Base-by-base conservation (phyloP, 2,329 filamentous ascomycete species). In the Ceratocystis papillata region DNA sequence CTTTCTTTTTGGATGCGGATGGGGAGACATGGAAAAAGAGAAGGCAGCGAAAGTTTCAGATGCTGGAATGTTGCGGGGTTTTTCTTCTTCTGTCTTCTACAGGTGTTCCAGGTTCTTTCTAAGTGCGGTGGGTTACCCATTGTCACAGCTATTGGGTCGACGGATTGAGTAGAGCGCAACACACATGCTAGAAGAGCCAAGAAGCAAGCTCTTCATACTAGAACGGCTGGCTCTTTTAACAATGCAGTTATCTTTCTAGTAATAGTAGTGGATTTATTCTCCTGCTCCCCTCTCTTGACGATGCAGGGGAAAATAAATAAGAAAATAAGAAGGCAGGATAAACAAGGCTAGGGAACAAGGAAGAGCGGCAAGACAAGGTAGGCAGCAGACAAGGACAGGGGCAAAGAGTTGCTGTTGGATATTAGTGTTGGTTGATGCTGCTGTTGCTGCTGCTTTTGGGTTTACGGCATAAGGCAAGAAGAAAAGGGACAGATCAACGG, bases 51-150 rank as follows among this genome's bases (percentile, higher is more conserved):
- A 5, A 25, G 48, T 50, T 50, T 50, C 48, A 50, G 48, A 50
- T 50, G n/a, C 22, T 57, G 53, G 28, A 28, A 15, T 57, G 53
- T 57, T 57, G 53, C 53, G 53, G 53, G 15, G 10, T 33, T 57
- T 57, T 57, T 33, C 53, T 12, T 30, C 22, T 30, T 57, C 4
- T n/a, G n/a, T 57, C 25, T 57, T 30, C 12, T 28, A 22, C 53
- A 3, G 53, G n/a, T 33, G 10, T 28, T 57, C 53, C 37, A 15
- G 37, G 37, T 15, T 4, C 37, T 5, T 41, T 12, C 37, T 15
- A 12, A 41, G 37, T 41, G 37, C 37, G 37, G 37, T 41, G 37
- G 10, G 3, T 15, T 41, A 1, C 37, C 37, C 37, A 41, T 41
- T 41, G 37, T 41, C 10, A 15, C 37, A 15, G 37, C 37, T 41